phyloP scores from a whole-genome alignment of 2,329 filamentous ascomycete species.

The Colletotrichum liriopes region DNA sequence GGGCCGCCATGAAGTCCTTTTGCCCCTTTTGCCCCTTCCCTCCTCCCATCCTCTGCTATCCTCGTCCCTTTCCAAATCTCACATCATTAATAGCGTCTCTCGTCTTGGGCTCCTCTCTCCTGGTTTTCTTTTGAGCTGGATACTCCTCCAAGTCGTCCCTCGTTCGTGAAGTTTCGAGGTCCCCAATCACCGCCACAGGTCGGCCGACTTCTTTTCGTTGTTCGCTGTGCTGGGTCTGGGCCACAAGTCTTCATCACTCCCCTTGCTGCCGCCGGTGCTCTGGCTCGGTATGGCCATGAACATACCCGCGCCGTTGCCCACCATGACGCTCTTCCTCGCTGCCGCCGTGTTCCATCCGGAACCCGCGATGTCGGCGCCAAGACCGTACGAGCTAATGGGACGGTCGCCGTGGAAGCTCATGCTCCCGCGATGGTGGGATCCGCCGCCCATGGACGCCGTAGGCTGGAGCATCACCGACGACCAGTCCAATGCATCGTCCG shows the following conservation, averaged over 20 bases:
- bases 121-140: not conserved
- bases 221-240: conserved; percentile 41
- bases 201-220: conserved; percentile 39
- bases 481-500: conserved; percentile 72
- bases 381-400: conserved; percentile 71
- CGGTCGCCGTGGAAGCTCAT: conserved; percentile 51
- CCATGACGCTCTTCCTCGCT: conserved; percentile 68
- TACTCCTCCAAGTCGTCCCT: not conserved
- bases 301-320: conserved; percentile 66
- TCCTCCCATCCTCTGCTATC: not conserved
- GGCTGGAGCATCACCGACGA: conserved; percentile 68
- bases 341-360: conserved; percentile 67
- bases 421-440: conserved; percentile 38
- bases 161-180: not conserved
- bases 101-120: not conserved
- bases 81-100: conserved; percentile 4
- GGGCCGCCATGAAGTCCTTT: not conserved
- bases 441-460: conserved; percentile 45
- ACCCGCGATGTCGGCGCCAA: conserved; percentile 66
- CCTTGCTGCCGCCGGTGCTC: conserved; percentile 42
- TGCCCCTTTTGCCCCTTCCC: not conserved
- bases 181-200: conserved; percentile 35
- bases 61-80: conserved; percentile 4
- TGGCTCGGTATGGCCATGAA: conserved; percentile 67
- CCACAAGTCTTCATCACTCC: conserved; percentile 54